Base-by-base conservation (phyloP, 129 eudicot genomes). In the Tagetes erecta region DNA sequence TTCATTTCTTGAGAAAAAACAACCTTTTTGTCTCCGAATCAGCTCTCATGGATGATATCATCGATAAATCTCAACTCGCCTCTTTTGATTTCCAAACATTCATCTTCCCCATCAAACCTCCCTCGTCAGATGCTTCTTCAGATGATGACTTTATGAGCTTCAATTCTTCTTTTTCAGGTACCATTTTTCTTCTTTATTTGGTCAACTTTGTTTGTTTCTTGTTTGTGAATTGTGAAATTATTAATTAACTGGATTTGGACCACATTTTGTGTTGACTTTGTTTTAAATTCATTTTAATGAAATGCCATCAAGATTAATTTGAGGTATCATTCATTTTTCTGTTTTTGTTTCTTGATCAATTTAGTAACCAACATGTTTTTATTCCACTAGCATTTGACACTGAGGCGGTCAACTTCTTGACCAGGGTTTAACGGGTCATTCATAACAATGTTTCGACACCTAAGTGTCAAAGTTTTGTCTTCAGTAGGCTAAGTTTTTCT, bases 71-170 rank as follows among this genome's bases (percentile, higher is more conserved):
- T 12, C 80, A 80, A 10, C 64, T 87, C 68, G 90, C 67, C 66
- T 80, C 89, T 52, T 72, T 81, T 57, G 91, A 90, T 83, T 81
- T 86, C 47, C 88, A 91, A 76, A 81, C 62, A 57, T 91, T 91
- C 70, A 12, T 85, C 47, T 94, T 91, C 69, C 83, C 98, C 1
- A 79, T 90, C 76, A 67, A 57, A 83, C 2, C 83, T 86, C 0
- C 82, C 86, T 20, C 85, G 87, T n/a, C 81, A 83, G 37, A 56
- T 81, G 8, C 86, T 83, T 70, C 76, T 40, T 89, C 96, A 5
- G 85, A 84, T 51, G 92, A 83, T 67, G 98, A 94, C 73, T 94
- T 94, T 70, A 83, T 91, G 36, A 94, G 97, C 62, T 71, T 91
- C 81, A 84, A 49, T 38, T 91, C 97, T 76, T 90, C 96, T 52